Evolutionary conservation across 2,329 filamentous ascomycete species (phyloP), one percentile per base, ranked within the genome.

Genomic region (Fusarium ramigenum): DNA sequence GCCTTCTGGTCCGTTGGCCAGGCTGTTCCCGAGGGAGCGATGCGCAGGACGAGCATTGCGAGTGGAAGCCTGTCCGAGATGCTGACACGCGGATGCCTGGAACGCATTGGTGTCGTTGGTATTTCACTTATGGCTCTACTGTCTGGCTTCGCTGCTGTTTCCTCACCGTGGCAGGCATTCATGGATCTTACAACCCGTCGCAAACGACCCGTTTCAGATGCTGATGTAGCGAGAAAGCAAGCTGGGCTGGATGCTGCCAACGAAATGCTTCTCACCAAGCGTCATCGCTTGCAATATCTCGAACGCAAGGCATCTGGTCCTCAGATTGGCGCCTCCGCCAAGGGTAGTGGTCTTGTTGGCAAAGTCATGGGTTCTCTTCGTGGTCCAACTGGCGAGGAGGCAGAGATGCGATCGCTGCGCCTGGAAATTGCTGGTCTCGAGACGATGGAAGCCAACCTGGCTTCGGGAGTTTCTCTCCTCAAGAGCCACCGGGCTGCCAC

Each of bases 131-230:
- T 97, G 93, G 94, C 94, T 21, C 87, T 95, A 19, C 85, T 97
- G n/a, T 94, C 94, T 11, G 94, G 94, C 1, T 97, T 97, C 77
- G 94, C 94, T 10, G 93, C 93, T n/a, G 93, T 97, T 39, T 95
- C 93, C 30, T 92, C 93, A 3, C 90, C 95, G 4, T 97, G 94
- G 93, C 93, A 97, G 78, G 93, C 90, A 2, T 94, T 97, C 82
- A 88, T 90, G 30, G 90, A 91, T 36, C 89, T 88, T 43, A 84
- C 89, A 50, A 79, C 82, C 15, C 81, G 83, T 37, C 80, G 80
- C 53, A 84, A 84, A 57, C 86, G 88, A 36, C 89, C 89, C 7
- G 89, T 95, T 23, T 91, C 92, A 0, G 93, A 97, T 57, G 86
- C 89, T 15, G 93, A 96, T 74, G 88, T 97, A 53, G 85, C 89